Conservation (phyloP, 768 basidiomycete genomes). For the Panus rudis region DNA sequence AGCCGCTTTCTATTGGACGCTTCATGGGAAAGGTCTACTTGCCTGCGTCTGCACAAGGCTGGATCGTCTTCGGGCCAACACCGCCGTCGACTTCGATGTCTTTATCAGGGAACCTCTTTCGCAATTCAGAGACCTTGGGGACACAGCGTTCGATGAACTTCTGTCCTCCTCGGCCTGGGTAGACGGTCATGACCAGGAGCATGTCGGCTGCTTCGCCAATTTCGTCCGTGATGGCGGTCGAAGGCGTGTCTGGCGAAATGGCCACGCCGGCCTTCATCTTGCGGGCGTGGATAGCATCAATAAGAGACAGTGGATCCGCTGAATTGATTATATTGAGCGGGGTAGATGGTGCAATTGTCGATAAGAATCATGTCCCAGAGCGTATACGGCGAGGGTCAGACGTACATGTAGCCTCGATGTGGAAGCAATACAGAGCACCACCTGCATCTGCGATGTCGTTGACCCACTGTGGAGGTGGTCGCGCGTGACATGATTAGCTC, state of each 20-base stretch:
- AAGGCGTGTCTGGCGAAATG: conserved; percentile 92
- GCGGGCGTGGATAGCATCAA: conserved; percentile 71
- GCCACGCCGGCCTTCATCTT: conserved; percentile 94
- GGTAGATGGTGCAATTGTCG: not conserved
- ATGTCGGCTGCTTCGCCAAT: conserved; percentile 83
- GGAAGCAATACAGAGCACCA: conserved; percentile 93
- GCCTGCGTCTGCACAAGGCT: conserved; percentile 86
- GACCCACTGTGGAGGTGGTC: conserved; percentile 68
- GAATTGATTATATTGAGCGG: conserved; percentile 4
- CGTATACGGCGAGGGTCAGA: conserved; percentile 6
- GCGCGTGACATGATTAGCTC: conserved; percentile 1
- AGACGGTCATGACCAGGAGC: conserved; percentile 98
- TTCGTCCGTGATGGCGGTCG: conserved; percentile 78
- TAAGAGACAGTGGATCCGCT: conserved; percentile 73
- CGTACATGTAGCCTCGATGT: conserved; percentile 87
- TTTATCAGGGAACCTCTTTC: conserved; percentile 83
- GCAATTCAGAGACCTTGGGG: conserved; percentile 86
- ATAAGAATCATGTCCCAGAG: not conserved
- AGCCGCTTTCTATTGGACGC: not conserved
- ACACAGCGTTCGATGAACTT: conserved; percentile 93
- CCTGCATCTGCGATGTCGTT: conserved; percentile 93
- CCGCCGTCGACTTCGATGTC: conserved; percentile 99
- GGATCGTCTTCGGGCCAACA: conserved; percentile 87
- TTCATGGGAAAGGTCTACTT: conserved; percentile 13
- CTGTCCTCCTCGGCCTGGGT: conserved; percentile 92